Evolutionary conservation across 75 land plant genomes (phyloP).

Genomic region (Azolla pinnata): DNA sequence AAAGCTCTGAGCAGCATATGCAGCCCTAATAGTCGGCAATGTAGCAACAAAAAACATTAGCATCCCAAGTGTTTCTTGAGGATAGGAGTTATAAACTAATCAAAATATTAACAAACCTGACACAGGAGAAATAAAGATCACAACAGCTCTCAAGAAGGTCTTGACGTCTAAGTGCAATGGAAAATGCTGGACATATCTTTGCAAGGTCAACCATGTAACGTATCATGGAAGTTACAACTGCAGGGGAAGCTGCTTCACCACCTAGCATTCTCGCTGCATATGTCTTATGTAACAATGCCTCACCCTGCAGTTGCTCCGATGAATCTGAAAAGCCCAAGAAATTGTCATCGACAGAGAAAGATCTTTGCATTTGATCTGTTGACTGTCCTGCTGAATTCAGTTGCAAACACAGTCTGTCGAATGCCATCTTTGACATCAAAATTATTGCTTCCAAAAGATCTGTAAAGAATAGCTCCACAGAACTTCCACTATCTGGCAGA

Average conservation of each 20-base stretch:
- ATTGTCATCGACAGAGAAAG: conserved; percentile 53
- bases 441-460: conserved; percentile 79
- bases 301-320: conserved; percentile 78
- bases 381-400: conserved; percentile 67
- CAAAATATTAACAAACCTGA: conserved; percentile 35
- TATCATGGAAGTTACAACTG: conserved; percentile 74
- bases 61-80: too few species aligned
- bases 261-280: conserved; percentile 97
- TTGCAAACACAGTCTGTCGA: conserved; percentile 64
- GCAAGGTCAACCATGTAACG: conserved; percentile 97
- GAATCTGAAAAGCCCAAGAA: conserved; percentile 50
- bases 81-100: neutral
- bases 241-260: conserved; percentile 96
- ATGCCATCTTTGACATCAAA: conserved; percentile 82
- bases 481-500: conserved; percentile 72
- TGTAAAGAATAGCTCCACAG: conserved; percentile 70
- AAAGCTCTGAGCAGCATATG: neutral
- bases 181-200: conserved; percentile 89
- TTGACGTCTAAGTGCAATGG: conserved; percentile 55
- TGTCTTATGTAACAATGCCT: conserved; percentile 93
- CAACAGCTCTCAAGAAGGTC: conserved; percentile 84
- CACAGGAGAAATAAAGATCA: conserved; percentile 91
- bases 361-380: conserved; percentile 60
- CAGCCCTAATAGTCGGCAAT: too few species aligned
- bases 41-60: too few species aligned